Evolutionary conservation across 768 basidiomycete species (phyloP).

Genomic region (Hysterangium stoloniferum): DNA sequence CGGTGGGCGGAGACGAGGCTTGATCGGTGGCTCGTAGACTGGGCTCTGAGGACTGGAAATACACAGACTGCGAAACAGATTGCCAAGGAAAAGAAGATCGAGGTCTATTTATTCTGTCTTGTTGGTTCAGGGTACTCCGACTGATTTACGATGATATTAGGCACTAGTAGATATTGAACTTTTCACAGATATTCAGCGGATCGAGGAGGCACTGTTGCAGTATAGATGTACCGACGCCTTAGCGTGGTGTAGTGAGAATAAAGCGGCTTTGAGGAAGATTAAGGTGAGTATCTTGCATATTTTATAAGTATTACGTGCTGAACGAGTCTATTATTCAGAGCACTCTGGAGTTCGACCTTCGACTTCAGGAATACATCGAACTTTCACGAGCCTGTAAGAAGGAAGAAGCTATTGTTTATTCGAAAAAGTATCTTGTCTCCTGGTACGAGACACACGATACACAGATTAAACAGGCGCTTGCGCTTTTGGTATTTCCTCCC

Average conservation of each 20-base stretch:
- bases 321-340: constrained; percentile 66
- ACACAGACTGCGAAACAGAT: constrained; percentile 69
- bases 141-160: constrained; percentile 30
- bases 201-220: constrained; percentile 68
- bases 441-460: constrained; percentile 78
- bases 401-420: constrained; percentile 77
- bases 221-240: constrained; percentile 86
- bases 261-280: constrained; percentile 82
- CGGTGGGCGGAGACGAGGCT: constrained; percentile 76
- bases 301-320: not conserved
- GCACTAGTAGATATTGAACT: constrained; percentile 85
- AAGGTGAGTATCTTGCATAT: constrained; percentile 43
- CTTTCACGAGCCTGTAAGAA: constrained; percentile 60
- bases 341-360: constrained; percentile 91
- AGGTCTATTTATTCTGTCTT: constrained; percentile 41
- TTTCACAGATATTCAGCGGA: constrained; percentile 81
- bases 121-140: not conserved
- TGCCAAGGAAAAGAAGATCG: constrained; percentile 69
- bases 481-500: constrained; percentile 66
- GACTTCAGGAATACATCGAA: constrained; percentile 95
- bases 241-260: constrained; percentile 95
- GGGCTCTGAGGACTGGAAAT: constrained; percentile 76
- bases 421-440: constrained; percentile 65
- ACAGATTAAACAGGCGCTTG: constrained; percentile 72
- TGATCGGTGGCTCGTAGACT: constrained; percentile 89